Base-by-base conservation (phyloP, 345 rosid species). In the Eucalyptus regnans region DNA sequence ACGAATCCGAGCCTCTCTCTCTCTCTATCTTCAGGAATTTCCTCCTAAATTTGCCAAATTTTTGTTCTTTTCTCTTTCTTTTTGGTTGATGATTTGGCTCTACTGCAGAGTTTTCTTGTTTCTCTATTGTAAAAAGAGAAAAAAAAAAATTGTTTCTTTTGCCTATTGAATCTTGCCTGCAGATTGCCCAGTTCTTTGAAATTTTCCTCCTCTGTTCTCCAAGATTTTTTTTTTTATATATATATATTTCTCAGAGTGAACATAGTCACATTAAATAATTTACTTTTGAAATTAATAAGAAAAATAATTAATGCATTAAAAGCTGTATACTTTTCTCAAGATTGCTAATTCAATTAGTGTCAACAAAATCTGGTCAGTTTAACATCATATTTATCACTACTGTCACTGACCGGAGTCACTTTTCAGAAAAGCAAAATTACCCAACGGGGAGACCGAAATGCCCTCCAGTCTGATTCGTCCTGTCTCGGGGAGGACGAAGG, bases 201-300 rank as follows among this genome's bases (percentile, higher is more conserved):
- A 14, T 66, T 31, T 16, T 25, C 80, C 12, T 37, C 43, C 79
- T 68, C 5, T 8, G 2, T 31, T 15, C 43, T 62, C 12, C 43
- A 31, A 31, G 11, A 8, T 31, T 31, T 62, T 64, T 1, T 1
- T 64, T 0, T 17, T 0, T 11, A 27, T 27, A 27, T 29, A 27
- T 27, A 27, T 29, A 27, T 62, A 27, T 60, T 60, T 60, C n/a
- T 60, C 31, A 5, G 2, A 5, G 3, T 58, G 31, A 60, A 60
- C 1, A 15, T 31, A 16, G 41, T 66, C 12, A 8, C 5, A 7
- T 64, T 15, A 66, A 8, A 8, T 4, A 66, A 31, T 31, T 17
- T 66, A 16, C 17, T 68, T 33, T 68, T 17, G 4, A 68, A 33
- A 71, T 2, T 9, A 37, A 71, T 8, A 71, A 33, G 46, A 71